Evolutionary conservation across 2,329 filamentous ascomycete species (phyloP), one percentile per base, ranked within the genome.

Genomic region (Talaromyces sp.): DNA sequence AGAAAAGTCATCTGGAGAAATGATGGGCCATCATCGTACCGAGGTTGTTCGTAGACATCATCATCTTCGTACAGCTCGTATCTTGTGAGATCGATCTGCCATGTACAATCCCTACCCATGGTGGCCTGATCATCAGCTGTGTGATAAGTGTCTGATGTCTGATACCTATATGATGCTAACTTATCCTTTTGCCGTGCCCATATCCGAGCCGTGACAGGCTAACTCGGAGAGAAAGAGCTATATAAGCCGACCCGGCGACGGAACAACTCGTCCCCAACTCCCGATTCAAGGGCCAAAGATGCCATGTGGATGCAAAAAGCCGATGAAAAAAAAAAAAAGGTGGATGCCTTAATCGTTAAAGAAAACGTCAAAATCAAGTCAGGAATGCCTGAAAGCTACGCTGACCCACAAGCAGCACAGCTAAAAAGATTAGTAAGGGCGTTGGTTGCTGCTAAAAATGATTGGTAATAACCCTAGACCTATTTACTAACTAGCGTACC

Each of bases 371-470:
- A 31, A 53, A n/a, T 31, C 27, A 53, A 29, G 58, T 6, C 19
- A 47, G 43, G 58, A 61, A 49, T 61, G 58, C 40, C n/a, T 49
- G 40, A 49, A 61, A 36, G 40, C 58, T 22, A 61, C 38, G n/a
- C 31, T 36, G 43, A 17, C 29, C 49, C 49, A 25, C 17, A 6
- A n/a, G 40, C n/a, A 4, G 5, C 19, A 22, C 27, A n/a, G 22
- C 47, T 7, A 45, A 51, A 25, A 31, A 53, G 25, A 31, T 53
- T 31, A 31, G 5, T 53, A 29, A 53, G 15, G 25, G 5, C 2
- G 5, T 27, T 13, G 11, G 45, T 2, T 25, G 45, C 43, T 25
- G 45, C 47, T 47, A 22, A 13, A 11, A 13, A 22, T 25, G 45
- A 25, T 51, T 53, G 25, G 49, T 53, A 53, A 53, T 29, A 53